These are phyloP conservation scores for Ogataea pignaliae DNA, from an alignment of 805 yeast genomes.

Conservation along the genomic window DNA sequence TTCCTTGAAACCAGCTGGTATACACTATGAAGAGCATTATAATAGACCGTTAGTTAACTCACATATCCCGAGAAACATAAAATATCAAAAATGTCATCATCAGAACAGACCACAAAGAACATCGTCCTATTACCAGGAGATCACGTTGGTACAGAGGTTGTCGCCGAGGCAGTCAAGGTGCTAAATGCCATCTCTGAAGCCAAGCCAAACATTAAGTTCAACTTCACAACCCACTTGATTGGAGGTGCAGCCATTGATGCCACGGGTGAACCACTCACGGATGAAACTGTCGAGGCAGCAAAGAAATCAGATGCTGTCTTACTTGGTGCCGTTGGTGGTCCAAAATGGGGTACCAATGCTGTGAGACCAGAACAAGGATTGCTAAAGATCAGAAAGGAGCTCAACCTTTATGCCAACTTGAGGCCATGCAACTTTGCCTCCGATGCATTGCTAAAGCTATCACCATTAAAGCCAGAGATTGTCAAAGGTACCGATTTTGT, in stretches of 20 bases:
- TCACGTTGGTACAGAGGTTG: conserved; percentile 91
- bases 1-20: no score
- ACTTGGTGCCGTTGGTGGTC: conserved; percentile 98
- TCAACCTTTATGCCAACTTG: conserved; percentile 90
- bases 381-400: conserved; percentile 88
- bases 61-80: background rate
- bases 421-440: conserved; percentile 94
- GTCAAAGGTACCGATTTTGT: conserved; percentile 89
- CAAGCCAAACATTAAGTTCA: conserved; percentile 56
- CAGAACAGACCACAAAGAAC: conserved; percentile 40
- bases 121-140: conserved; percentile 93
- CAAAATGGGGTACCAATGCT: conserved; percentile 96
- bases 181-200: conserved; percentile 68
- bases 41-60: no score
- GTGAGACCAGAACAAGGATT: conserved; percentile 98
- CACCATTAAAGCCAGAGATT: conserved; percentile 81
- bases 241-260: conserved; percentile 99
- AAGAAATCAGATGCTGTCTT: conserved; percentile 91
- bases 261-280: conserved; percentile 87
- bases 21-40: no score
- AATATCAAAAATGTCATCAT: background rate
- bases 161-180: conserved; percentile 88
- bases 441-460: conserved; percentile 75
- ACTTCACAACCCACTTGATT: conserved; percentile 78
- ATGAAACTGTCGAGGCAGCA: conserved; percentile 75